Evolutionary conservation across 2,329 filamentous ascomycete genomes (phyloP), one percentile per base, ranked within the genome.

Genomic region (Aspergillus pseudoglaucus): DNA sequence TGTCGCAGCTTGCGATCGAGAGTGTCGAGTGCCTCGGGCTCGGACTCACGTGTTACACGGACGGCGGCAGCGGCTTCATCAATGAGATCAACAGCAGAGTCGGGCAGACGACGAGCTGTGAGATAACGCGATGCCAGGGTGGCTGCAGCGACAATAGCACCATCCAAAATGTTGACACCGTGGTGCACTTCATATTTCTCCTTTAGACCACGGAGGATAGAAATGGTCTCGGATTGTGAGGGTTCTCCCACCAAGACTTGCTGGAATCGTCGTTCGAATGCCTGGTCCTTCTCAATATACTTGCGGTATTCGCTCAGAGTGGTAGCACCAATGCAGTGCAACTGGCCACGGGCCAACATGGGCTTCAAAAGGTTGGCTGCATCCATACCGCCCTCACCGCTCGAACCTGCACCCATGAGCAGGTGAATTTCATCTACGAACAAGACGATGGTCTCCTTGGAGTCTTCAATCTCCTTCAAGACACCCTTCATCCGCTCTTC

Each of bases 401-500:
- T 91, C 33, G 90, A 84, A 51, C 93, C 93, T 56, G 93, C 93
- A 50, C 93, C 93, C 93, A 98, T 98, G 53, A 98, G 83, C 53
- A 98, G 79, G 74, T 98, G 93, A 56, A 98, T 98, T 70, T 98
- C 93, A 70, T 98, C 93, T 57, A 98, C 93, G 60, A 98, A 98
- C 53, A 98, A 83, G 45, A 98, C 86, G 64, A 98, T 96, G 77
- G 90, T 95, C 49, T 97, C 91, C 67, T 93, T 94, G 45, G 90
- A 89, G 48, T 95, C 85, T 58, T 90, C 81, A 50, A 98, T 95
- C 73, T 98, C 93, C 70, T 97, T 98, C 60, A 98, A 72, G 4
- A 98, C 93, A 47, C 91, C 90, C 80, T 98, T 98, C 90, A 98
- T 97, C 59, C 93, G 83, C 77, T 98, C 93, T 69, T 98, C 93